Conservation (phyloP, 192 early-diverging fungal genomes). For the Diversispora epigaea region DNA sequence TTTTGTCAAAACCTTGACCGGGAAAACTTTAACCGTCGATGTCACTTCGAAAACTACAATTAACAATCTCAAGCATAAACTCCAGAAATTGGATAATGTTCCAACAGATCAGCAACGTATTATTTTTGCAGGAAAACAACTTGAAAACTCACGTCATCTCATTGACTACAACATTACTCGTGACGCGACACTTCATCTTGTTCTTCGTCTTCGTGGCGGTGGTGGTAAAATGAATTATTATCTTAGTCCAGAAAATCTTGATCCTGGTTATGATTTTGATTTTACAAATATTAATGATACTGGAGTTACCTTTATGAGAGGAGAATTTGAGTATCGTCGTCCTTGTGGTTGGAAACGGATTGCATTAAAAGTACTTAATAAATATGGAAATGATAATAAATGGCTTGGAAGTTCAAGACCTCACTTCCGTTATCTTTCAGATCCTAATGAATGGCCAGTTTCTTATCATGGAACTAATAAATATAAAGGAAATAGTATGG, state of each 20-base stretch:
- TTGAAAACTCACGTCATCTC: slow-evolving; percentile 73
- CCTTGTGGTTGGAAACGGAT: slow-evolving; percentile 20
- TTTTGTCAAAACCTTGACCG: slow-evolving; percentile 77
- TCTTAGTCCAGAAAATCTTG: slow-evolving; percentile 17
- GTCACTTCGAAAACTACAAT: slow-evolving; percentile 73
- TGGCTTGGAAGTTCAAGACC: not conserved
- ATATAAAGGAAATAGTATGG: not conserved
- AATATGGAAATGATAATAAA: slow-evolving; percentile 5
- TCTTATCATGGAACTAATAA: slow-evolving; percentile 30
- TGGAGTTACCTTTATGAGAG: not conserved
- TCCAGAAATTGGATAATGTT: slow-evolving; percentile 81
- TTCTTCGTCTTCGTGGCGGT: slow-evolving; percentile 68
- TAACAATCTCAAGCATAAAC: slow-evolving; percentile 78
- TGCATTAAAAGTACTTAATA: slow-evolving; percentile 18
- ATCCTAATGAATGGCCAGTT: slow-evolving; percentile 30
- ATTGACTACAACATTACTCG: slow-evolving; percentile 77
- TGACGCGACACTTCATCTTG: slow-evolving; percentile 69
- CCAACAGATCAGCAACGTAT: slow-evolving; percentile 78
- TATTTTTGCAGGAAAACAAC: slow-evolving; percentile 79
- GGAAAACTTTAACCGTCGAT: slow-evolving; percentile 76
- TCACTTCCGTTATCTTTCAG: not conserved
- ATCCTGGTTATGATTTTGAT: slow-evolving; percentile 17
- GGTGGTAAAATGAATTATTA: slow-evolving; percentile 55
- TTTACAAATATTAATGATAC: not conserved
- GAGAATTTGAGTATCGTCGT: not conserved